Evolutionary conservation across 2,329 filamentous ascomycete genomes (phyloP), one percentile per base, ranked within the genome.

Genomic region (Magnaporthiopsis incrustans): DNA sequence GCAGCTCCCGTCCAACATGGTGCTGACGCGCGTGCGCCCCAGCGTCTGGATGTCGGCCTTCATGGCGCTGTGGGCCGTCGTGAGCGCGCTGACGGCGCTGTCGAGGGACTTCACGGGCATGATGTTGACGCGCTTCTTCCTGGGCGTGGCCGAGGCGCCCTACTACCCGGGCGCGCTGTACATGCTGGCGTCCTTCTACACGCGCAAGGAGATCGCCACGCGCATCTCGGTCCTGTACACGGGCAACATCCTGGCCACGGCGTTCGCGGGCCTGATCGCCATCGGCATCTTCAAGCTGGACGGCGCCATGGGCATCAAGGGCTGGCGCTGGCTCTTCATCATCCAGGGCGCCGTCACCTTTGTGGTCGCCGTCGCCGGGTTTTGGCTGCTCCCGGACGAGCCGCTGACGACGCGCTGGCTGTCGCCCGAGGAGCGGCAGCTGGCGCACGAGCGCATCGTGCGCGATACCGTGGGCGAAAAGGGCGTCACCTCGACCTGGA

Each of bases 281-380:
- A 82, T 82, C 0, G 84, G 87, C 5, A 88, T 91, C 65, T 86
- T 84, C 0, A 77, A 78, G n/a, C 82, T 92, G 79, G 80, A 89
- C 66, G 80, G 83, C 59, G 32, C 14, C 26, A 18, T 22, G 26
- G 60, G 60, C 35, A 32, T 61, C 30, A 22, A 32, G 25, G 60
- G 60, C 4, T 90, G 82, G 88, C 78, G 86, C 18, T 88, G 60
- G 60, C 60, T 89, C 0, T 90, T 90, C 75, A 86, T 91, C 63
- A 85, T 91, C 53, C 88, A 91, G 72, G 89, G 89, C 30, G 77
- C 80, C 22, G 80, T 88, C 65, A 91, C 88, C 1, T 76, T 91
- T 30, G 77, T 76, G 8, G 78, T 91, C 35, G 87, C 88, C 14
- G 71, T 85, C 6, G 69, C 72, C 1, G 69, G 66, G 25, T 71